Conservation (phyloP, 2,329 filamentous ascomycete species). For the Diaporthe batatas region DNA sequence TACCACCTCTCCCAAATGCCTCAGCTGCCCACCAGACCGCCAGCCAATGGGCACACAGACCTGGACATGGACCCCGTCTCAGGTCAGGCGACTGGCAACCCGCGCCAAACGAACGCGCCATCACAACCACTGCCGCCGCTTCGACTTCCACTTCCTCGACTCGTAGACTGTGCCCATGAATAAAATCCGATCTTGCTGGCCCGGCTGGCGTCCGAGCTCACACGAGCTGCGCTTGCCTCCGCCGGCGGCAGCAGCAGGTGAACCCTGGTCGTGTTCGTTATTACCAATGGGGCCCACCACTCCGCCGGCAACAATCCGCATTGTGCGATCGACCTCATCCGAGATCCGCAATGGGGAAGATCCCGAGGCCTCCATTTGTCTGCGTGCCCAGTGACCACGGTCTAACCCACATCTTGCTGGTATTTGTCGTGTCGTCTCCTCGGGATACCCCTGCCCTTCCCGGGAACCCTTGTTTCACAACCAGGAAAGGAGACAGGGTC, state of each 20-base stretch:
- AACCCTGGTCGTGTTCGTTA: constrained; percentile 15
- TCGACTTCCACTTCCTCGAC: neutral
- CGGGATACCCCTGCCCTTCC: neutral
- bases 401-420: neutral
- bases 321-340: constrained; percentile 30
- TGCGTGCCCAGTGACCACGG: neutral
- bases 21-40: neutral
- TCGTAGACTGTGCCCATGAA: neutral
- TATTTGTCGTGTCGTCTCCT: neutral
- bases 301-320: constrained; percentile 1
- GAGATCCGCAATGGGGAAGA: constrained; percentile 31
- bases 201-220: constrained; percentile 9
- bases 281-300: constrained; percentile 1
- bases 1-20: constrained; percentile 4
- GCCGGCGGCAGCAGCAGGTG: constrained; percentile 7
- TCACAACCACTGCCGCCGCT: neutral
- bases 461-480: constrained; percentile 28
- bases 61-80: constrained; percentile 20
- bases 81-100: constrained; percentile 26
- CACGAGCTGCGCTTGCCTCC: constrained; percentile 16
- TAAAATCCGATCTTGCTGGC: constrained; percentile 14
- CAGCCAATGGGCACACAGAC: constrained; percentile 1
- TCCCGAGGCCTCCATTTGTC: constrained; percentile 31
- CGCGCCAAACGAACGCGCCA: constrained; percentile 9
- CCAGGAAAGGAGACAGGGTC: constrained; percentile 22